phyloP scores from a whole-genome alignment of 2,329 filamentous ascomycete species.

The Dothistroma pini region DNA sequence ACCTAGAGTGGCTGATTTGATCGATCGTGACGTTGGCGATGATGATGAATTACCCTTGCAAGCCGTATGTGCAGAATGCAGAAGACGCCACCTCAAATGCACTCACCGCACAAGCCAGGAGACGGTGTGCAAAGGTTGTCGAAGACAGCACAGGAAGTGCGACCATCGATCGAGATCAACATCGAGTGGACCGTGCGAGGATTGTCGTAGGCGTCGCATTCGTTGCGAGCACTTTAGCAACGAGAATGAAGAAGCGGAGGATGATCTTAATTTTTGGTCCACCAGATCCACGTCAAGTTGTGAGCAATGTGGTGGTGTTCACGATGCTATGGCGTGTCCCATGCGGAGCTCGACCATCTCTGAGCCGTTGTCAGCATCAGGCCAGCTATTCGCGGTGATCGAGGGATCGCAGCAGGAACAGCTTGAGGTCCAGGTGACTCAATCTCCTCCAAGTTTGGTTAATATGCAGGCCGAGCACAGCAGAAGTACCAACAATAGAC shows the following conservation, averaged over 20 bases:
- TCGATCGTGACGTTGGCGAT: too few species aligned
- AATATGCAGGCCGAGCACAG: background rate
- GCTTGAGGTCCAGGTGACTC: background rate
- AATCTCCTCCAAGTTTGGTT: background rate
- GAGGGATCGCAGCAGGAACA: background rate
- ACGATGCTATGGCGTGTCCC: background rate
- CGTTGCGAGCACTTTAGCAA: background rate
- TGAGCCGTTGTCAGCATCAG: background rate
- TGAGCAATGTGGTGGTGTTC: background rate
- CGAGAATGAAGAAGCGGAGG: background rate
- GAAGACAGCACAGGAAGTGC: background rate
- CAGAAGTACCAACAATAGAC: background rate
- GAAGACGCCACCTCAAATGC: too few species aligned
- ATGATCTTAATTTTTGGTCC: background rate
- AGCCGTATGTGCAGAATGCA: too few species aligned
- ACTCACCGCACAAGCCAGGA: background rate
- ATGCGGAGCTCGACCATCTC: background rate
- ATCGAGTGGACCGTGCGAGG: background rate
- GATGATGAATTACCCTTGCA: too few species aligned
- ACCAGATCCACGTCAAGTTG: background rate
- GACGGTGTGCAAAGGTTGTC: background rate
- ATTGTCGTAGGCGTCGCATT: background rate
- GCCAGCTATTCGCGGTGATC: background rate
- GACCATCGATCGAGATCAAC: background rate
- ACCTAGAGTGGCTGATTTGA: too few species aligned